Evolutionary conservation across 2,329 filamentous ascomycete genomes (phyloP).

Genomic region (Botryosphaeria dothidea): DNA sequence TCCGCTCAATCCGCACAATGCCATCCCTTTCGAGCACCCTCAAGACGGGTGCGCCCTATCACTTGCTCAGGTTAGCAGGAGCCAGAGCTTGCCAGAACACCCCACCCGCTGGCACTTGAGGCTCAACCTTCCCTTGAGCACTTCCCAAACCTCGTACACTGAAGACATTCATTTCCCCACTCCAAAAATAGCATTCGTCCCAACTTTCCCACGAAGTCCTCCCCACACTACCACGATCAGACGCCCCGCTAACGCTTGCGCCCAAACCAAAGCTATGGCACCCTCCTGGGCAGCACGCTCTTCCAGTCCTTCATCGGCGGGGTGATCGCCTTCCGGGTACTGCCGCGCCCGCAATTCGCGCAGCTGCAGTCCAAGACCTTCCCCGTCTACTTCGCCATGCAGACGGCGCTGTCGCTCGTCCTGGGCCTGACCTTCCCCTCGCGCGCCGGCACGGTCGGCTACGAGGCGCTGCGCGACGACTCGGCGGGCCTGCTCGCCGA

Average conservation of each 20-base stretch:
- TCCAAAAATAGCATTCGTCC: constrained; percentile 24
- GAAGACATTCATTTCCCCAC: background rate
- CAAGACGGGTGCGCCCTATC: constrained; percentile 69
- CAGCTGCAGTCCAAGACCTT: constrained; percentile 79
- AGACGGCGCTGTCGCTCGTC: constrained; percentile 71
- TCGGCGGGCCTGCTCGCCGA: background rate
- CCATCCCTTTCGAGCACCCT: constrained; percentile 50
- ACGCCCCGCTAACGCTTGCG: constrained; percentile 19
- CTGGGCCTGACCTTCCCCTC: constrained; percentile 77
- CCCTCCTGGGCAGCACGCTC: constrained; percentile 80
- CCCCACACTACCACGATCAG: background rate
- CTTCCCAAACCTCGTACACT: constrained; percentile 12
- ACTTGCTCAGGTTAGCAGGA: constrained; percentile 65
- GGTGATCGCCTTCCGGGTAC: constrained; percentile 72
- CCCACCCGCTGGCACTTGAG: background rate
- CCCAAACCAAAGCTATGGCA: constrained; percentile 68
- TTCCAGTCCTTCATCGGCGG: constrained; percentile 82
- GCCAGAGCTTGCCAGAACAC: background rate
- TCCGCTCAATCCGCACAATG: constrained; percentile 30
- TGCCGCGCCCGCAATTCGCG: constrained; percentile 79
- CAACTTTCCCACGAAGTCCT: constrained; percentile 16
- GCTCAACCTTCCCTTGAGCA: background rate
- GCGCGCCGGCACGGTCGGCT: constrained; percentile 18
- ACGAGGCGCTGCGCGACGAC: background rate
- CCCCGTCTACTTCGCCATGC: constrained; percentile 84